Base-by-base conservation (phyloP, 2,329 filamentous ascomycete genomes). In the Rhinocladiella mackenziei region DNA sequence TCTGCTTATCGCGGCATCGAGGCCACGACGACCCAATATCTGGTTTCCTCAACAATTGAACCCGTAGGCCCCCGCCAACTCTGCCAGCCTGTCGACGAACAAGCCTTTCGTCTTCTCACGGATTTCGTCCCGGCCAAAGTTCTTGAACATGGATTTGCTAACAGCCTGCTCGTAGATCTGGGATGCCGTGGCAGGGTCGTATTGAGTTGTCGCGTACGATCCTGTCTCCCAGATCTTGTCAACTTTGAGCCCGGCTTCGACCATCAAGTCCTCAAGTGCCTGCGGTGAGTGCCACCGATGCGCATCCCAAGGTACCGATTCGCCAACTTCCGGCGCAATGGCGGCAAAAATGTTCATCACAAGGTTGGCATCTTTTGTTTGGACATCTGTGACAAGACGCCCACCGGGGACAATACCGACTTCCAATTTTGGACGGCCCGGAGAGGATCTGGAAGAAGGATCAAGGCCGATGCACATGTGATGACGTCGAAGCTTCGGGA, bases 381-480 rank as follows among this genome's bases (percentile, higher is more conserved):
- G 48, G 9, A 54, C 51, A 29, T 54, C 51, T 11, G 51, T 55
- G 19, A 54, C 34, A 15, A 54, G 8, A 4, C 37, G 42, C 7
- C 51, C 51, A 20, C 41, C 41, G 2, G 39, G 8, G 19, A 31
- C 4, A 52, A 39, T 10, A 48, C 13, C 8, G 42, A 32, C 13
- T 38, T 39, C 51, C 48, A 54, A n/a, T 45, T n/a, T 13, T 29
- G 18, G 15, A 54, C 18, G 2, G 51, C 45, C 9, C 15, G 15
- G 5, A 44, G 39, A 7, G 48, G 48, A 18, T 51, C 39, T 6
- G 41, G 20, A 5, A 50, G 45, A 9, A 54, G 35, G 3, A 51
- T 38, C 22, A 54, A 29, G 6, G 48, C 51, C 28, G 51, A 33
- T 8, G 49, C 51, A 28, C 48, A 54, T 5, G 48, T 51, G 14